Base-by-base conservation (phyloP, 176 grass and related monocot genomes). In the Thalia dealbata region DNA sequence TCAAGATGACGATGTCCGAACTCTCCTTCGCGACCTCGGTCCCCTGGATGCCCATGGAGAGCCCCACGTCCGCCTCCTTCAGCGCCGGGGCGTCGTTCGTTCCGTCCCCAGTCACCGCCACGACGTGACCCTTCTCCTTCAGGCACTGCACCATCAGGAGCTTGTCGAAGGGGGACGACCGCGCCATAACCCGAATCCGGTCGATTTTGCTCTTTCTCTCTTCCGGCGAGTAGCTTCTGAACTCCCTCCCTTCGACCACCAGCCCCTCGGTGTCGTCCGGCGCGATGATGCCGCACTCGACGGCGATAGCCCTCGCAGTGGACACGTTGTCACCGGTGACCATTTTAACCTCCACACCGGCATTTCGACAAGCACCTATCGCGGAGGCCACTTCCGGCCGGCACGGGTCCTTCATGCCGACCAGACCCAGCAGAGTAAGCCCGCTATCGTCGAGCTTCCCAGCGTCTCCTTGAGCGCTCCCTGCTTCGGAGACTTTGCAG, bases 311-410 rank as follows among this genome's bases (percentile, higher is more conserved):
- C 5, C 83, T 45, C 0, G 92, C 92, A 7, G 92, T 96, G 63
- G 87, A 90, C 19, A 96, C 7, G 76, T 96, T 91, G 83, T 96
- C 92, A 1, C 92, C 88, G 0, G 92, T 96, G n/a, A 96, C 84
- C 92, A 96, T 96, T 72, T 88, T 96, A 12, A 96, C 86, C 2
- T 61, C 79, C 11, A 91, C 82, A 6, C 92, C 86, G 0, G 92
- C 92, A 11, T 58, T 72, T 0, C 64, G 83, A 83, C 92, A 96
- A 3, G 79, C 81, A 63, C 73, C 72, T 0, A 96, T 86, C 27
- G 92, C 74, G 0, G 72, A 11, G 29, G 55, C 84, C 7, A 96
- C 92, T 74, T 87, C 89, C 0, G 84, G 86, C 0, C 92, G 79
- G 71, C 92, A 96, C 4, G 86, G 92, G 67, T 96, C 91, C 61